phyloP scores from a whole-genome alignment of 75 land plant species.

The Selaginella tamariscina region DNA sequence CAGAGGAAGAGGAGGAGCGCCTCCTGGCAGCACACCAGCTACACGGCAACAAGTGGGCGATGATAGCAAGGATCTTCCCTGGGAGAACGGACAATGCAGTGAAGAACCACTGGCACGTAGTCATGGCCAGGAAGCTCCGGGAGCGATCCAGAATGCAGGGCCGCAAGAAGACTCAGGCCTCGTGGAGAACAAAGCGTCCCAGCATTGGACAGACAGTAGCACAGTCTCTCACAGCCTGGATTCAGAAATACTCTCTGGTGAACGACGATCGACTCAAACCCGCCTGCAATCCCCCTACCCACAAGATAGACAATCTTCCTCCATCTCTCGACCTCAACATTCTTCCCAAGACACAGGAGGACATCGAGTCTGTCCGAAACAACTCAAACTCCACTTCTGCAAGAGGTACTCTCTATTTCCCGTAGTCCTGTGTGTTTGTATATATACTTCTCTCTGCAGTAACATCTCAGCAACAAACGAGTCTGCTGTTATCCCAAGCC shows the following conservation, averaged over 20 bases:
- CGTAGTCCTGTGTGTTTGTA: background rate
- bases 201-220: slow-evolving; percentile 11
- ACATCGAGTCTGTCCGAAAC: background rate
- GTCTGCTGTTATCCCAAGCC: background rate
- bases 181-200: slow-evolving; percentile 9
- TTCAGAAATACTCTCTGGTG: background rate
- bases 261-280: background rate
- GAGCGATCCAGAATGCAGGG: slow-evolving; percentile 26
- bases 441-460: background rate
- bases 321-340: background rate
- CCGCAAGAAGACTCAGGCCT: slow-evolving; percentile 17
- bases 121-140: slow-evolving; percentile 41
- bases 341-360: background rate
- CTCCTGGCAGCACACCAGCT: slow-evolving; percentile 44
- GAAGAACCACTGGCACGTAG: slow-evolving; percentile 52
- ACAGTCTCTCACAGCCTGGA: background rate
- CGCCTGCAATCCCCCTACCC: background rate
- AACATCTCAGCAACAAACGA: background rate
- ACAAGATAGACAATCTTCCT: background rate
- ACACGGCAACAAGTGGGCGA: slow-evolving; percentile 53
- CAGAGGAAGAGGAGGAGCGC: slow-evolving; percentile 50
- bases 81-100: slow-evolving; percentile 49
- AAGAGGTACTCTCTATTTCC: background rate
- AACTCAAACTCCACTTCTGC: background rate
- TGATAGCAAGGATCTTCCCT: slow-evolving; percentile 44